Conservation (phyloP, 208 protist genomes). For the Leptomonas pyrrhocoris region DNA sequence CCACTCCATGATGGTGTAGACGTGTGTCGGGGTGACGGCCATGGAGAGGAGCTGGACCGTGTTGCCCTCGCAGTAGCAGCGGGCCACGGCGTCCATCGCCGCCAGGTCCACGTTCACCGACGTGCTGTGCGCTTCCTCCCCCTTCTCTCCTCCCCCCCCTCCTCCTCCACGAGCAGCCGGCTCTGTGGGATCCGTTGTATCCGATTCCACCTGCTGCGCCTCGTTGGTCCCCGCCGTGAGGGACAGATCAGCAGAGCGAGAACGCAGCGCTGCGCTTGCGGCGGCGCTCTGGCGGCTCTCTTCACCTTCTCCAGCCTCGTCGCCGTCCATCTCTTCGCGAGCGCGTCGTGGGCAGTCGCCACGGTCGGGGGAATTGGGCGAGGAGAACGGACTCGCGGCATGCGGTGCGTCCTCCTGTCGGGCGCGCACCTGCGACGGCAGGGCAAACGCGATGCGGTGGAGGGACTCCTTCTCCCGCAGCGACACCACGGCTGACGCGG, state of each 20-base stretch:
- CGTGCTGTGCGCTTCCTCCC: not conserved
- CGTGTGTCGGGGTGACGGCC: constrained; percentile 21
- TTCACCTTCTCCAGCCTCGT: too few relatives aligned
- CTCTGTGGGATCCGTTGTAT: too few relatives aligned
- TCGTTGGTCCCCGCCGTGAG: too few relatives aligned
- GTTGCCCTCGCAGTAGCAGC: constrained; percentile 47
- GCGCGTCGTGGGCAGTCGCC: too few relatives aligned
- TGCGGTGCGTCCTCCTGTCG: not conserved
- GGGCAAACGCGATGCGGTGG: not conserved
- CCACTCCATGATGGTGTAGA: constrained; percentile 46
- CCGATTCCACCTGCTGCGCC: too few relatives aligned
- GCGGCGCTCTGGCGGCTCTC: too few relatives aligned
- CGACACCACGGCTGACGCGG: not conserved
- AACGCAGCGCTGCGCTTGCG: too few relatives aligned
- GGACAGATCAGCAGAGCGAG: too few relatives aligned
- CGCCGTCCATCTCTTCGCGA: too few relatives aligned
- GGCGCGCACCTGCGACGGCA: not conserved
- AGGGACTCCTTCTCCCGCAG: not conserved
- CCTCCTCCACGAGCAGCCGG: not conserved
- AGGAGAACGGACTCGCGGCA: too few relatives aligned
- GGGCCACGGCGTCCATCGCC: constrained; percentile 17
- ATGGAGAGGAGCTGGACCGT: constrained; percentile 44
- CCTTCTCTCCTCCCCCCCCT: not conserved
- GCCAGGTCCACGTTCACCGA: constrained; percentile 17
- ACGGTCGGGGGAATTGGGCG: too few relatives aligned